Evolutionary conservation across 441 rosid genomes (phyloP).

Genomic region (Adansonia rubrostipa): DNA sequence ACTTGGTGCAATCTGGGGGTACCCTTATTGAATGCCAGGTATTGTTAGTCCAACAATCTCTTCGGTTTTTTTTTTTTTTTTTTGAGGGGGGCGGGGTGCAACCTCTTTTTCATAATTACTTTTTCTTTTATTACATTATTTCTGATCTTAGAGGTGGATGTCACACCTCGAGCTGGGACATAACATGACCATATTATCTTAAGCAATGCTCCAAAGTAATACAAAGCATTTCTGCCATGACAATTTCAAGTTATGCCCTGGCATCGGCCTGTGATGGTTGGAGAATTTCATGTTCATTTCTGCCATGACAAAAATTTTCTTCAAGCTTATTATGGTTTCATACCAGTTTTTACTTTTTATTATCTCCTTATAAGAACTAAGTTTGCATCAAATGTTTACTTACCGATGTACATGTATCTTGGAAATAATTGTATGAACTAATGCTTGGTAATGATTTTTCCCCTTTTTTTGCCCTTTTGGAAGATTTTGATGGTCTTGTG

Average conservation of each 20-base stretch:
- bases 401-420: neutral
- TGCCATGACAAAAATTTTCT: neutral
- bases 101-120: neutral
- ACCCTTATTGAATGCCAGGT: constrained; percentile 99
- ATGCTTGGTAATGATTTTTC: too few relatives aligned
- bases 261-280: neutral
- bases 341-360: neutral
- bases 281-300: neutral
- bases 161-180: neutral
- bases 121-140: neutral
- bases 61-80: too few relatives aligned
- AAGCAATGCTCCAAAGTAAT: too few relatives aligned
- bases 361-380: neutral
- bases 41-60: constrained; percentile 2
- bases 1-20: constrained; percentile 97
- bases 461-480: too few relatives aligned
- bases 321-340: neutral
- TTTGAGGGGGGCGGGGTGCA: too few relatives aligned
- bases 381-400: neutral
- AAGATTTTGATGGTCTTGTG: too few relatives aligned
- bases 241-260: neutral
- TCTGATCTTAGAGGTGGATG: neutral
- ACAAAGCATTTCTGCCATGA: too few relatives aligned
- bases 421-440: too few relatives aligned
- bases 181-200: neutral